Conservation (phyloP, 768 basidiomycete genomes). For the Rhodotorula graminis region DNA sequence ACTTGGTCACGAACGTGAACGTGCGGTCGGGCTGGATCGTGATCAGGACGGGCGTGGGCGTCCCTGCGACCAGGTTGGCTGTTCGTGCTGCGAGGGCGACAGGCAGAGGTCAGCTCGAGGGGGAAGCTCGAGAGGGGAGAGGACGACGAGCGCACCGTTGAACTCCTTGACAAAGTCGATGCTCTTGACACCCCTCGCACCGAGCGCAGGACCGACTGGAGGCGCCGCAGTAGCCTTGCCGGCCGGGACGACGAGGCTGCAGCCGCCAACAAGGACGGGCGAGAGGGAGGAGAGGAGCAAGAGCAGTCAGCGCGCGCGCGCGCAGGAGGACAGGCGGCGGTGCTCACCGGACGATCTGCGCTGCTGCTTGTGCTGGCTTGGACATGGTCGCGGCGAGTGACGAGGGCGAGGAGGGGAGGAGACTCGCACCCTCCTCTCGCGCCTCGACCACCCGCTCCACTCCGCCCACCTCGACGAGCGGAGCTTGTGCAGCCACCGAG, state of each 20-base stretch:
- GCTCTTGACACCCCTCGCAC: slow-evolving; percentile 95
- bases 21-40: slow-evolving; percentile 90
- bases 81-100: slow-evolving; percentile 60
- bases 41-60: slow-evolving; percentile 86
- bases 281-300: background rate
- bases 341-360: slow-evolving; percentile 19
- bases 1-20: slow-evolving; percentile 84
- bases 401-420: no score
- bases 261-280: background rate
- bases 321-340: background rate
- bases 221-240: slow-evolving; percentile 94
- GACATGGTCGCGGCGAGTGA: slow-evolving; percentile 8
- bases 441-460: no score
- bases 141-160: slow-evolving; percentile 51
- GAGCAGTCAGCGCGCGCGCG: background rate
- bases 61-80: slow-evolving; percentile 73
- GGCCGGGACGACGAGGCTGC: slow-evolving; percentile 83
- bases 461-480: no score
- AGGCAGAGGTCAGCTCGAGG: background rate
- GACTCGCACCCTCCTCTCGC: no score
- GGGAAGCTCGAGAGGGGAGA: background rate
- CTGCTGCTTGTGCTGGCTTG: slow-evolving; percentile 18
- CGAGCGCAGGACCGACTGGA: slow-evolving; percentile 92
- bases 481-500: no score
- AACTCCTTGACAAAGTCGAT: slow-evolving; percentile 99